These are phyloP conservation scores for Kwoniella sp. DNA, from an alignment of 768 basidiomycete species.

Conservation along the genomic window DNA sequence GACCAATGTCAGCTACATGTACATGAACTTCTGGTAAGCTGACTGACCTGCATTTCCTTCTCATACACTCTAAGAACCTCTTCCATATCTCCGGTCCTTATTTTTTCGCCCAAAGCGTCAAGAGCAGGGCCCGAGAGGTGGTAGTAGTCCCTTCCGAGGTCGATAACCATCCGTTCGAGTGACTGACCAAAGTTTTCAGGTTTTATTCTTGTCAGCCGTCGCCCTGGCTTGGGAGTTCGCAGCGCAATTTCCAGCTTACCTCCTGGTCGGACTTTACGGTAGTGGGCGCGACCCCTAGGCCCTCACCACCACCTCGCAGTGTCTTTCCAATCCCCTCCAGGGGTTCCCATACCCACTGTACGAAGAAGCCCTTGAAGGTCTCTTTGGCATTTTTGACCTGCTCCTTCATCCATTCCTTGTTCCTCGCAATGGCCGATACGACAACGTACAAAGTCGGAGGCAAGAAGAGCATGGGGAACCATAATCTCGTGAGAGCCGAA, in stretches of 20 bases:
- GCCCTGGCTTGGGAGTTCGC: neutral
- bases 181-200: slow-evolving; percentile 61
- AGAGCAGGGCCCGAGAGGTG: slow-evolving; percentile 68
- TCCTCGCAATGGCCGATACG: slow-evolving; percentile 63
- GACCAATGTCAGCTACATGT: neutral
- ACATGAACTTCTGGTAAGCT: neutral
- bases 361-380: slow-evolving; percentile 72
- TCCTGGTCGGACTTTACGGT: slow-evolving; percentile 83
- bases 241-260: slow-evolving; percentile 59
- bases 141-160: slow-evolving; percentile 79
- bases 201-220: neutral
- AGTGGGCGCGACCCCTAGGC: slow-evolving; percentile 71
- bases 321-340: slow-evolving; percentile 79
- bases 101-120: slow-evolving; percentile 66
- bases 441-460: slow-evolving; percentile 69
- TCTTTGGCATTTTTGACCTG: slow-evolving; percentile 66
- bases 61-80: slow-evolving; percentile 86
- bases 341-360: slow-evolving; percentile 84
- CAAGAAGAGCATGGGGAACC: slow-evolving; percentile 78
- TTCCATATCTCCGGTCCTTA: slow-evolving; percentile 80
- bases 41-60: slow-evolving; percentile 73
- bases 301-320: slow-evolving; percentile 75
- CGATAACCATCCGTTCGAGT: slow-evolving; percentile 86
- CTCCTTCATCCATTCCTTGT: slow-evolving; percentile 64
- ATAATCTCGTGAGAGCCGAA: slow-evolving; percentile 67